These are phyloP conservation scores for Paecilomyces sp. DNA, from an alignment of 2,329 filamentous ascomycete species.

Conservation along the genomic window DNA sequence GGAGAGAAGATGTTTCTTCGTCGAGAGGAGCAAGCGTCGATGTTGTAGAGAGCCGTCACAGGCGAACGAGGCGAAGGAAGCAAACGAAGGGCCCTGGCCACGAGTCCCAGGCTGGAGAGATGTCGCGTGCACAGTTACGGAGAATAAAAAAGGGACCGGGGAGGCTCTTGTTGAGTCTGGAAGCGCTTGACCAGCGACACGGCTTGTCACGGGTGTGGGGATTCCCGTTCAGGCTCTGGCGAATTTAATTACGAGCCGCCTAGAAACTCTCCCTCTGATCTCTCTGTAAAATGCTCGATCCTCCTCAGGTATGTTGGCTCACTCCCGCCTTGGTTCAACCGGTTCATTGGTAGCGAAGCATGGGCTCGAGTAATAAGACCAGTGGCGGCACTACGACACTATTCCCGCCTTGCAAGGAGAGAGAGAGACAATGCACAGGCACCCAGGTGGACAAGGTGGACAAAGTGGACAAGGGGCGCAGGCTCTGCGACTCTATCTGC, in stretches of 20 bases:
- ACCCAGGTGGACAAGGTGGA: background rate
- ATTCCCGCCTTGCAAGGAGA: background rate
- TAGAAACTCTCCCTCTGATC: background rate
- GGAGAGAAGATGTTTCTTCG: background rate
- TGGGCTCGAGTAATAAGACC: background rate
- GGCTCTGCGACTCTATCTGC: background rate
- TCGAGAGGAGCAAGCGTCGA: background rate
- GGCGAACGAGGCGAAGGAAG: background rate
- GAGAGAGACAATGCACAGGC: background rate
- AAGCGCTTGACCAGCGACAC: background rate
- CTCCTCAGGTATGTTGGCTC: background rate
- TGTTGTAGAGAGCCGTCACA: background rate
- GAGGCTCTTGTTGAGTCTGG: background rate
- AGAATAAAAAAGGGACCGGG: background rate
- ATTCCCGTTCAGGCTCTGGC: background rate
- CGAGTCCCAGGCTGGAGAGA: background rate
- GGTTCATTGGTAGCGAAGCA: background rate
- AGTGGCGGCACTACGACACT: background rate
- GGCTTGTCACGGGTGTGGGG: background rate
- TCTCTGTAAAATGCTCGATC: no score
- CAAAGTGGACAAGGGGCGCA: background rate
- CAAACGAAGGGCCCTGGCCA: background rate
- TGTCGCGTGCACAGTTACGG: constrained; percentile 2
- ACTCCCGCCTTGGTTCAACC: background rate
- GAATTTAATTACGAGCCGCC: background rate